phyloP scores from a whole-genome alignment of 192 early-diverging fungal genomes.

The Backusella circina region DNA sequence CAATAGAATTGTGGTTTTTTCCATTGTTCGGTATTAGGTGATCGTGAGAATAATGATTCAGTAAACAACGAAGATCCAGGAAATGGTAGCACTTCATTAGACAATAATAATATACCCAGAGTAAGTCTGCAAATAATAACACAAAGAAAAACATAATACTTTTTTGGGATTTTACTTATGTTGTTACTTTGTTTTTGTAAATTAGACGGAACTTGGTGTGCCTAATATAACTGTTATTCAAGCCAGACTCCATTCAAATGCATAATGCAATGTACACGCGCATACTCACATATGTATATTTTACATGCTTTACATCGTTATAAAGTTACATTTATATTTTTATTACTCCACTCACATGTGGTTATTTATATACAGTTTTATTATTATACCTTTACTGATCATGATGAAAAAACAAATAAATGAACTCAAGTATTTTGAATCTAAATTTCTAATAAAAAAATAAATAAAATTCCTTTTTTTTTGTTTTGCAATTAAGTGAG shows the following conservation, averaged over 20 bases:
- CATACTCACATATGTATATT: background rate
- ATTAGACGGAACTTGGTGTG: constrained; percentile 57
- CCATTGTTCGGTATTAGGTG: constrained; percentile 35
- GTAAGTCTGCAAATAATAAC: background rate
- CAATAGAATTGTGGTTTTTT: constrained; percentile 53
- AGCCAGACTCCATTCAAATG: constrained; percentile 6
- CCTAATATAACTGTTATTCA: constrained; percentile 45
- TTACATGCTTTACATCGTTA: background rate
- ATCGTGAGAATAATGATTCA: constrained; percentile 3
- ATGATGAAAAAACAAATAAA: background rate
- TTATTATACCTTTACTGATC: background rate
- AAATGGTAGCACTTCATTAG: background rate
- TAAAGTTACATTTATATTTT: background rate
- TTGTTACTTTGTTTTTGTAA: background rate
- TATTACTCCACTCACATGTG: background rate
- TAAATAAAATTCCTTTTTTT: background rate
- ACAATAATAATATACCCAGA: constrained; percentile 2
- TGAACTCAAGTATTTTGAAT: too few species aligned
- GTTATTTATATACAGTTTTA: background rate
- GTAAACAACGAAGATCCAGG: background rate
- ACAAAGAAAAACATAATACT: background rate
- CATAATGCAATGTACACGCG: background rate
- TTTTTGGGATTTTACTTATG: background rate
- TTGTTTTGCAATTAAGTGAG: background rate
- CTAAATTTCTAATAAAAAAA: background rate